Evolutionary conservation across 2,329 filamentous ascomycete species (phyloP), one percentile per base, ranked within the genome.

Genomic region (Neobulgaria alba): DNA sequence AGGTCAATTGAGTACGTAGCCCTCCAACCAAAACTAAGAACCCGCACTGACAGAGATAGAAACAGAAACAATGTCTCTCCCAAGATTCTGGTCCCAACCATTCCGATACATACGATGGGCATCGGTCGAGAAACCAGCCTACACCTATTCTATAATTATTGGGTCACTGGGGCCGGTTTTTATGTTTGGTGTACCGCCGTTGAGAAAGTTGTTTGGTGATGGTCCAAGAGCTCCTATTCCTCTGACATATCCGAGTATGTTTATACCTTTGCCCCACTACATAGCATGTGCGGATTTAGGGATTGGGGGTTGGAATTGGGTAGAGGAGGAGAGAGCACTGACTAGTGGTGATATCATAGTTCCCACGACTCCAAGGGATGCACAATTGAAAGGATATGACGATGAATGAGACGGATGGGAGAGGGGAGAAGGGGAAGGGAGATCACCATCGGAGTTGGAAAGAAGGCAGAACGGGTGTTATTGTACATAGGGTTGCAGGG

Each of bases 211-310:
- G 49, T 64, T 94, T 42, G 89, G 89, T 54, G 87, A 95, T 61
- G 12, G 7, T 26, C 74, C 79, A 55, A 75, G 82, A 49, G 68
- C 76, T 49, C 75, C 71, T 42, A 79, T 96, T 50, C 92, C 92
- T 21, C 67, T 89, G 63, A 93, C 88, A 61, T 98, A 96, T 71
- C 92, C 92, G 46, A 77, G 90, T 96, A 76, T 63, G 86, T 75
- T n/a, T n/a, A n/a, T n/a, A n/a, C n/a, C n/a, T n/a, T n/a, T n/a
- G n/a, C n/a, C n/a, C n/a, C n/a, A n/a, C n/a, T n/a, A n/a, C n/a
- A n/a, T n/a, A n/a, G n/a, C n/a, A n/a, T n/a, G n/a, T n/a, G n/a
- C n/a, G n/a, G n/a, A n/a, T n/a, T n/a, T n/a, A n/a, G n/a, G n/a
- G 7, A 16, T n/a, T 32, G 14, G 5, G 17, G 30, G 30, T 16